Percentiles rank a stretch among this genome's conserved stretches.
These are phyloP conservation scores for Thielaviopsis euricoi DNA, from an alignment of 2,329 filamentous ascomycete species.

Conservation along the genomic window DNA sequence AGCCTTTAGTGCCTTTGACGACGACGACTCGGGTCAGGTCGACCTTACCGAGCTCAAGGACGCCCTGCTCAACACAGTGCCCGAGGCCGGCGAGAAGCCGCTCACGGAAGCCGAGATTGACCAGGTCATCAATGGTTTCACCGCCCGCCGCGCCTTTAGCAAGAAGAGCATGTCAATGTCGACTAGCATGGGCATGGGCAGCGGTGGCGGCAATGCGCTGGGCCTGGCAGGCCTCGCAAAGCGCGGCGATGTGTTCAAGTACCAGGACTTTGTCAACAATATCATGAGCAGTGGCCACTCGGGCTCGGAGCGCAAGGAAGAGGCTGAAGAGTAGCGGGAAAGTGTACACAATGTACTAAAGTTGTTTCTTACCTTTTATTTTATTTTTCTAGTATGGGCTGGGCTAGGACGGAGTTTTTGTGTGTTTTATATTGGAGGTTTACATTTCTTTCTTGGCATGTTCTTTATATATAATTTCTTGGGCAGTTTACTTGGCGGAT, in stretches of 20 bases:
- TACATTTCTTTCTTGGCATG: neutral
- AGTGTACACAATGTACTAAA: neutral
- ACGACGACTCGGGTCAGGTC: conserved; percentile 86
- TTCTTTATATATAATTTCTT: neutral
- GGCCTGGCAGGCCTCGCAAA: conserved; percentile 28
- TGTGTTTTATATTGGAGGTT: neutral
- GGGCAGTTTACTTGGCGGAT: no score
- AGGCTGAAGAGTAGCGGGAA: conserved; percentile 2
- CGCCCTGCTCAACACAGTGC: conserved; percentile 65
- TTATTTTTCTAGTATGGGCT: neutral
- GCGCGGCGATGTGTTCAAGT: conserved; percentile 79
- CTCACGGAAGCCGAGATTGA: conserved; percentile 65
- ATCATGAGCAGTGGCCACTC: conserved; percentile 30
- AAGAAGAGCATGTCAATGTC: conserved; percentile 25
- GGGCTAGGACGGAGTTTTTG: neutral
- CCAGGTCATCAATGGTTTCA: conserved; percentile 73
- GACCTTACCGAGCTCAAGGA: conserved; percentile 70
- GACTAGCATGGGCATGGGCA: conserved; percentile 19
- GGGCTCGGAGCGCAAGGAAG: conserved; percentile 5
- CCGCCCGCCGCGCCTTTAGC: conserved; percentile 66
- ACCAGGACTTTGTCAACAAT: conserved; percentile 75
- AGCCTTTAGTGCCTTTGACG: conserved; percentile 88
- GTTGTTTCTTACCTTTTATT: neutral
- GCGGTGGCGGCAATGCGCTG: neutral
- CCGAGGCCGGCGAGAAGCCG: conserved; percentile 50